Conservation (phyloP, 768 basidiomycete genomes). For the Leccinum pellstonianum region DNA sequence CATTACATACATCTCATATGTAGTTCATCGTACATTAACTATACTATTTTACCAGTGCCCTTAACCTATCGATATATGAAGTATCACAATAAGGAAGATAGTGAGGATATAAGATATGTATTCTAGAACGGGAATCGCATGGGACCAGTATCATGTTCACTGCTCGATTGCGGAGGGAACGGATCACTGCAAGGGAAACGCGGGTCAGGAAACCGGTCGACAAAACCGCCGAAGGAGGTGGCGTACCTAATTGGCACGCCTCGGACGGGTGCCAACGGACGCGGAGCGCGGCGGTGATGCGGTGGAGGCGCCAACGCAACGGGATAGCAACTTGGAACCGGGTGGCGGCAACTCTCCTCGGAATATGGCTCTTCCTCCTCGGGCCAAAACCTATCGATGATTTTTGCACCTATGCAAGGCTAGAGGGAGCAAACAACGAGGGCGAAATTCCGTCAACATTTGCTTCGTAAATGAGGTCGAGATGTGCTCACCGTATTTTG, state of each 20-base stretch:
- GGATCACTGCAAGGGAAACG: slow-evolving; percentile 16
- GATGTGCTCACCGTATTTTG: slow-evolving; percentile 15
- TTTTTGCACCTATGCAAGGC: slow-evolving; percentile 30
- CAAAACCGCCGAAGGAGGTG: background rate
- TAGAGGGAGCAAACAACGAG: slow-evolving; percentile 3
- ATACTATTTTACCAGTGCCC: slow-evolving; percentile 11
- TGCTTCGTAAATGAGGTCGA: slow-evolving; percentile 1
- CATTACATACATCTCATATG: background rate
- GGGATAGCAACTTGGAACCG: slow-evolving; percentile 14
- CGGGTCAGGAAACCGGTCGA: background rate
- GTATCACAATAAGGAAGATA: slow-evolving; percentile 3
- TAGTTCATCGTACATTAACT: slow-evolving; percentile 18
- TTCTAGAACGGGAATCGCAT: slow-evolving; percentile 30
- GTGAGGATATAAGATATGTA: slow-evolving; percentile 10
- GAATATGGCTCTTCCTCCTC: slow-evolving; percentile 24
- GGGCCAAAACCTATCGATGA: slow-evolving; percentile 33
- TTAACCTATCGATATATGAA: slow-evolving; percentile 19
- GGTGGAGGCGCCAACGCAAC: slow-evolving; percentile 29
- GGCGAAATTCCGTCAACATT: slow-evolving; percentile 12
- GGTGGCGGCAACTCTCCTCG: slow-evolving; percentile 20
- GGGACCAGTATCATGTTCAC: slow-evolving; percentile 13
- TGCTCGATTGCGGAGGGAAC: slow-evolving; percentile 15
- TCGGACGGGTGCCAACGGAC: slow-evolving; percentile 10
- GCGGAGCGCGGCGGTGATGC: slow-evolving; percentile 27
- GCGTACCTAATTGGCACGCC: slow-evolving; percentile 19